Percentiles rank a stretch among this genome's conserved stretches.
These are phyloP conservation scores for Agapanthus africanus DNA, from an alignment of 106 monocot species.

Conservation along the genomic window DNA sequence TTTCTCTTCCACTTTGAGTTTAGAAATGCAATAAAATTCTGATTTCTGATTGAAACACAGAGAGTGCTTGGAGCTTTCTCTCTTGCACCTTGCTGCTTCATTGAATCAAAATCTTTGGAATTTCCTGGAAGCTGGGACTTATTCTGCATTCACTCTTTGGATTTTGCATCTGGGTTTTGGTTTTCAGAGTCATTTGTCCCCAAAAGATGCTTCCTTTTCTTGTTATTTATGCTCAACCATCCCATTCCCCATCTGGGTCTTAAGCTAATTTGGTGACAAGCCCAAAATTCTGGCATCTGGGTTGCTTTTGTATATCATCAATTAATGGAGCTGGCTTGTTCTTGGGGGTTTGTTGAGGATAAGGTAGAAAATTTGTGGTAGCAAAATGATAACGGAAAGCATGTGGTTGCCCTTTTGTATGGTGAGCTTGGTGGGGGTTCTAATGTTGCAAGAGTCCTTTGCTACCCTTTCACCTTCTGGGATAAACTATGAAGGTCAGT, in stretches of 20 bases:
- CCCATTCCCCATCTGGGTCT: conserved; percentile 6
- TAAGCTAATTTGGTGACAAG: neutral
- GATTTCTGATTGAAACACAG: neutral
- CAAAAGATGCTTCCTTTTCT: conserved; percentile 18
- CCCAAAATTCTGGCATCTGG: neutral
- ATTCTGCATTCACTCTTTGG: conserved; percentile 7
- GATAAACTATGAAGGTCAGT: conserved; percentile 92
- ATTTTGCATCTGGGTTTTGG: conserved; percentile 30
- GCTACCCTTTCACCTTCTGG: conserved; percentile 89
- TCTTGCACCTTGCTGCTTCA: too few relatives aligned
- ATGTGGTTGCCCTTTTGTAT: conserved; percentile 16
- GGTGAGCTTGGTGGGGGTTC: conserved; percentile 17
- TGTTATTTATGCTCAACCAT: conserved; percentile 1
- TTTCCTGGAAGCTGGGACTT: neutral
- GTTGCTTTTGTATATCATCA: neutral
- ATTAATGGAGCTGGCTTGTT: neutral
- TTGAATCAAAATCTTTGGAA: neutral
- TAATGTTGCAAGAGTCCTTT: conserved; percentile 21
- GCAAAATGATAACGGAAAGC: conserved; percentile 17
- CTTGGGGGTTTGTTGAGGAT: neutral
- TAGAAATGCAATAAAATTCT: too few relatives aligned
- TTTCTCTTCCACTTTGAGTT: neutral
- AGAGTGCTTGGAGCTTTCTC: too few relatives aligned
- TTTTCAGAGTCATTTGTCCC: conserved; percentile 11
- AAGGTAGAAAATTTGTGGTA: neutral